These are phyloP conservation scores for Pseudotsuga menziesii DNA, from an alignment of 75 land plant genomes.

Conservation along the genomic window DNA sequence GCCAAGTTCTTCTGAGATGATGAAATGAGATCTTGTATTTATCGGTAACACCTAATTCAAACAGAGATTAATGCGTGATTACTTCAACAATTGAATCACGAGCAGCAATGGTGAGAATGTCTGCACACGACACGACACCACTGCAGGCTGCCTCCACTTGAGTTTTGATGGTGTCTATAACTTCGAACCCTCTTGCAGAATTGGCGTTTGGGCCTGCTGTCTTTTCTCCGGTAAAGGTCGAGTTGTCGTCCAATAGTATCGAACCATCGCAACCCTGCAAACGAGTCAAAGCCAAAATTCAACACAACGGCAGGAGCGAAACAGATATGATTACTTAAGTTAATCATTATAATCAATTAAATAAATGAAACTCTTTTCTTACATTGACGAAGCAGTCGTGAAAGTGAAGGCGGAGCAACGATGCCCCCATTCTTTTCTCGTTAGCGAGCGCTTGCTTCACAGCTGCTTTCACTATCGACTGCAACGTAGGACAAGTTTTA, in stretches of 20 bases:
- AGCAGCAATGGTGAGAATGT: conserved; percentile 17
- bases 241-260: conserved; percentile 6
- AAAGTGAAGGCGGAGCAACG: conserved; percentile 21
- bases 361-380: too few species aligned
- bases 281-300: too few species aligned
- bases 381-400: conserved; percentile 26
- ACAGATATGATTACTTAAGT: too few species aligned
- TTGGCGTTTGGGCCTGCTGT: conserved; percentile 8
- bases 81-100: neutral
- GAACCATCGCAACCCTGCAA: conserved; percentile 20
- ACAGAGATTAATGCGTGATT: neutral
- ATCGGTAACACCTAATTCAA: neutral
- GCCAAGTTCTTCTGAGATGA: too few species aligned
- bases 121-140: conserved; percentile 14
- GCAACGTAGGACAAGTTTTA: neutral
- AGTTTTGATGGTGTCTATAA: conserved; percentile 15
- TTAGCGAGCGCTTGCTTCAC: neutral
- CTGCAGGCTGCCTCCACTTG: conserved; percentile 11
- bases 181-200: conserved; percentile 11
- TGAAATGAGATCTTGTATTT: too few species aligned
- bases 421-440: conserved; percentile 8
- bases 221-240: conserved; percentile 4
- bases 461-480: neutral
- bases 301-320: too few species aligned
- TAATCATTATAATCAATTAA: too few species aligned